Conservation (phyloP, 1,284 basidiomycete genomes). For the Athelia psychrophila region DNA sequence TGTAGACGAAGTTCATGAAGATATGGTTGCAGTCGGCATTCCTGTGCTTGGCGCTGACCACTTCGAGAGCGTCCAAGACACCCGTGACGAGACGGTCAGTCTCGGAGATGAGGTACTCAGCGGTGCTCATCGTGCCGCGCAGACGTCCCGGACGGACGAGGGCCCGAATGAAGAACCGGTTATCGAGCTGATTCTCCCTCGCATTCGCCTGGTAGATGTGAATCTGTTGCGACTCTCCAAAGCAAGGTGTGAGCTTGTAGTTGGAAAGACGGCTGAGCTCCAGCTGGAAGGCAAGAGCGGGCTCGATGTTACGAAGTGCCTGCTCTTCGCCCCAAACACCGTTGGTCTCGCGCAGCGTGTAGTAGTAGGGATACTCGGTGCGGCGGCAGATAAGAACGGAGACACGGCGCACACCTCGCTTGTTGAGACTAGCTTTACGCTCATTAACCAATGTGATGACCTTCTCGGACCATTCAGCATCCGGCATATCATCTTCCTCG, state of each 20-base stretch:
- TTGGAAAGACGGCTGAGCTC: slow-evolving; percentile 95
- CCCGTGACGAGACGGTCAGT: slow-evolving; percentile 95
- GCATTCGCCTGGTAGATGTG: slow-evolving; percentile 97
- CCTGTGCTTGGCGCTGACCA: slow-evolving; percentile 83
- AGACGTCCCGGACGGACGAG: slow-evolving; percentile 95
- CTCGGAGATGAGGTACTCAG: slow-evolving; percentile 97
- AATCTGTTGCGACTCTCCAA: slow-evolving; percentile 93
- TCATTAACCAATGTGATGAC: slow-evolving; percentile 78
- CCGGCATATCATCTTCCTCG: slow-evolving; percentile 72
- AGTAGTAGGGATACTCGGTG: slow-evolving; percentile 93
- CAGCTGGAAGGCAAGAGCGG: slow-evolving; percentile 97
- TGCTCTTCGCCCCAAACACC: slow-evolving; percentile 91
- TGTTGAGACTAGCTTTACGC: slow-evolving; percentile 59
- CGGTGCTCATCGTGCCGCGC: slow-evolving; percentile 87
- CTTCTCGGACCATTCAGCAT: slow-evolving; percentile 77
- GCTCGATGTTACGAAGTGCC: slow-evolving; percentile 97
- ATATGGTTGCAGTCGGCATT: slow-evolving; percentile 96
- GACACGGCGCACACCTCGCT: slow-evolving; percentile 87
- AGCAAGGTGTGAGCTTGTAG: slow-evolving; percentile 94
- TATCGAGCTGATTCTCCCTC: slow-evolving; percentile 94
- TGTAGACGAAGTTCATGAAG: slow-evolving; percentile 98
- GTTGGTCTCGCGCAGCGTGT: slow-evolving; percentile 81
- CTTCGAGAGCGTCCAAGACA: slow-evolving; percentile 93
- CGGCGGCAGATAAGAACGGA: slow-evolving; percentile 92
- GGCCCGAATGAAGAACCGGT: slow-evolving; percentile 96